Conservation (phyloP, 2,329 filamentous ascomycete species). For the Penicillium concentricum region DNA sequence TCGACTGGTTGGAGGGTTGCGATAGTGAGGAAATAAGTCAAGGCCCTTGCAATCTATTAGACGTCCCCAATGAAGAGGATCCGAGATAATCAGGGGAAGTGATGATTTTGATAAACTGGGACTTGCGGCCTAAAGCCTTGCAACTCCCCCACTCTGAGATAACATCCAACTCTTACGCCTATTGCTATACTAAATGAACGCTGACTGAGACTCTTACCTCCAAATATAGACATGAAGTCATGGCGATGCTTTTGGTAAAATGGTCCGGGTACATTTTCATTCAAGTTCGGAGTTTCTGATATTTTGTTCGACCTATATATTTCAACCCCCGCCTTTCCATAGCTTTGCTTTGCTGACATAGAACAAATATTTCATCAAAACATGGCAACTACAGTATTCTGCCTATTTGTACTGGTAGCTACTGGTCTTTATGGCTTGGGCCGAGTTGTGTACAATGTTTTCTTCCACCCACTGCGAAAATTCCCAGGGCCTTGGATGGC, state of each 20-base stretch:
- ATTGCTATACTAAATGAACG: background rate
- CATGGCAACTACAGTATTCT: background rate
- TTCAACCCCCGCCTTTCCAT: background rate
- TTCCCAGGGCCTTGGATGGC: conserved; percentile 14
- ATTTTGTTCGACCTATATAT: background rate
- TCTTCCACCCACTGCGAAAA: conserved; percentile 13
- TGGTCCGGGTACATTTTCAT: background rate
- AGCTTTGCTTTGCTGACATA: background rate
- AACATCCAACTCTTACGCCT: background rate
- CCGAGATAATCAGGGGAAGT: background rate
- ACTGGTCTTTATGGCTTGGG: background rate
- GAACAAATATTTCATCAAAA: background rate
- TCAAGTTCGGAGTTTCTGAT: background rate
- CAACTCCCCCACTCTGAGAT: background rate
- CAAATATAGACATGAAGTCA: background rate
- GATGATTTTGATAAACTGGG: background rate
- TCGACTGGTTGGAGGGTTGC: background rate
- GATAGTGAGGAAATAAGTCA: background rate
- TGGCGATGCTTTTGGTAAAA: background rate
- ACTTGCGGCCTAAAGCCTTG: background rate
- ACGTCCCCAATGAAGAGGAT: background rate
- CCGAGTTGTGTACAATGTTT: conserved; percentile 2
- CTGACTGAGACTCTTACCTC: background rate
- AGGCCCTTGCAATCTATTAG: background rate
- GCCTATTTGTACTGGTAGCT: background rate